Conservation (phyloP, 2,329 filamentous ascomycete genomes). For the Fusarium camptoceras region DNA sequence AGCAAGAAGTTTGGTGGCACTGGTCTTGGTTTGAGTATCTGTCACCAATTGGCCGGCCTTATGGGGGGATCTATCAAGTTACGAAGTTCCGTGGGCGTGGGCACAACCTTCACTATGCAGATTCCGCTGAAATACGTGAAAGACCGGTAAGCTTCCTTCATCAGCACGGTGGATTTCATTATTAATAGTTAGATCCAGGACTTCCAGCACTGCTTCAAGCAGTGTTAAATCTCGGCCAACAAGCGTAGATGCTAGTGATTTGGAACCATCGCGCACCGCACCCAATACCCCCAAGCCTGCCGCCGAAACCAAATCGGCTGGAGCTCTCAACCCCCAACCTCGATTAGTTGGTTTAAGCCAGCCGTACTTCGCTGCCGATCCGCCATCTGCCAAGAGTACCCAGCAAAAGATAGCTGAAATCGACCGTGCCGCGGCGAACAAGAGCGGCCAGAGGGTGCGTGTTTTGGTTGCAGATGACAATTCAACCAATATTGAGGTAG, state of each 20-base stretch:
- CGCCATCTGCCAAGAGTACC: conserved; percentile 52
- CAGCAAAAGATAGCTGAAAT: conserved; percentile 74
- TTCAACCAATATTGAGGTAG: conserved; percentile 68
- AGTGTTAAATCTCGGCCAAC: conserved; percentile 62
- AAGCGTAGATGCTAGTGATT: conserved; percentile 59
- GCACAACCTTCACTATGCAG: conserved; percentile 84
- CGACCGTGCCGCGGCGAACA: conserved; percentile 71
- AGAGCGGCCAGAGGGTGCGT: conserved; percentile 73
- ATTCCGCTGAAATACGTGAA: conserved; percentile 84
- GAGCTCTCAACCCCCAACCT: conserved; percentile 74
- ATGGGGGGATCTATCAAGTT: conserved; percentile 85
- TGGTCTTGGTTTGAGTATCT: conserved; percentile 88
- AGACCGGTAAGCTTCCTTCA: conserved; percentile 58
- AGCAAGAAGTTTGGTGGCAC: conserved; percentile 93
- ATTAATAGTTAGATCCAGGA: conserved; percentile 50
- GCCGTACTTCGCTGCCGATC: conserved; percentile 76
- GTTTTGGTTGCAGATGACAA: conserved; percentile 86
- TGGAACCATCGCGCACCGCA: conserved; percentile 50
- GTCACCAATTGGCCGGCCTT: conserved; percentile 82
- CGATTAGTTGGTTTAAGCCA: conserved; percentile 84
- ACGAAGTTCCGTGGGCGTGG: conserved; percentile 76
- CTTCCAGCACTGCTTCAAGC: conserved; percentile 67
- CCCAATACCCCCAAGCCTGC: conserved; percentile 43
- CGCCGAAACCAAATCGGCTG: conserved; percentile 48
- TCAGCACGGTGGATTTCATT: neutral